Evolutionary conservation across 192 early-diverging fungal species (phyloP).

Genomic region (Entophlyctis luteolus): DNA sequence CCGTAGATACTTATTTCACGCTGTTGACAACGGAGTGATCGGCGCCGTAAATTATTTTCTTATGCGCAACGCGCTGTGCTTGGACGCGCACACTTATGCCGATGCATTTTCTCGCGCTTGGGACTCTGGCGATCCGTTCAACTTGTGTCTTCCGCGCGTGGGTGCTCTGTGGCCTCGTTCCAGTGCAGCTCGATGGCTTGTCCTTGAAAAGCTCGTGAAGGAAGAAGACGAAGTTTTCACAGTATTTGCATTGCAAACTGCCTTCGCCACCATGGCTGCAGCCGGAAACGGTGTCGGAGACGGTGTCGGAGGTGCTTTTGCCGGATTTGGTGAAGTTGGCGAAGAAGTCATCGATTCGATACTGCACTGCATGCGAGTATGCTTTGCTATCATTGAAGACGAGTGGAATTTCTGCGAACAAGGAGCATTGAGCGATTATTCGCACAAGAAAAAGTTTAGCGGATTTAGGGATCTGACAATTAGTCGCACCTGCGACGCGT

Average conservation of each 20-base stretch:
- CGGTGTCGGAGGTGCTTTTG: neutral
- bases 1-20: constrained; percentile 23
- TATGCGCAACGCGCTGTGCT: neutral
- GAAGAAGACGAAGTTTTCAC: constrained; percentile 27
- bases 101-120: constrained; percentile 28
- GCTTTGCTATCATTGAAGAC: constrained; percentile 6
- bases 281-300: neutral
- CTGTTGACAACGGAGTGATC: constrained; percentile 8
- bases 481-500: constrained; percentile 12
- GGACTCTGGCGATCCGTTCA: constrained; percentile 21
- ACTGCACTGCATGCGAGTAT: neutral
- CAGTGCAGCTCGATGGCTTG: constrained; percentile 4
- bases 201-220: constrained; percentile 22
- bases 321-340: neutral
- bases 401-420: too few species aligned
- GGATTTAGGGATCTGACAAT: neutral
- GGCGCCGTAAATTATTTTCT: constrained; percentile 2
- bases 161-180: constrained; percentile 30
- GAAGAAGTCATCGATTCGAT: constrained; percentile 4
- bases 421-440: neutral
- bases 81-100: constrained; percentile 21
- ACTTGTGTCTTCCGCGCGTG: neutral
- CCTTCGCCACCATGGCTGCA: neutral
- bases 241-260: constrained; percentile 10
- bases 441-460: neutral